Percentiles rank a stretch among this genome's conserved stretches.
Conservation (phyloP, 75 land plant species). For the Picea sitchensis region DNA sequence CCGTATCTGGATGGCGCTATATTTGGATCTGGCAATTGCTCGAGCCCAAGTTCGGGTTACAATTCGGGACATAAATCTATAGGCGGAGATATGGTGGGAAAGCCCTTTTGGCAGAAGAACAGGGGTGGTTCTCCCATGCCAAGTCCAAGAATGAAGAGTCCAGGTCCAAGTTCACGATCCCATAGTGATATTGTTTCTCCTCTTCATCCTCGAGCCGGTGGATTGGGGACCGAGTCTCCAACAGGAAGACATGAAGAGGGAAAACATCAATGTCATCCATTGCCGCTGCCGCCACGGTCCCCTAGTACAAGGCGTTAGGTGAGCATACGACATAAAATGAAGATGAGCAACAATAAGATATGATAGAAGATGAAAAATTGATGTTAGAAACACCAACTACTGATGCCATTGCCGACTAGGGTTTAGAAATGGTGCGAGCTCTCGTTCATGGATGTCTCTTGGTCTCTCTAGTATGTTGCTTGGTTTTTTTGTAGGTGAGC, state of each 20-base stretch:
- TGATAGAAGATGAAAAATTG: background rate
- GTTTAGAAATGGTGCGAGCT: too few species aligned
- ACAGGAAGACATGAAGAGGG: slow-evolving; percentile 45
- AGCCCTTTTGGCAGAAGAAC: background rate
- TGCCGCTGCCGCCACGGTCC: slow-evolving; percentile 12
- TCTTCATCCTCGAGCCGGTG: slow-evolving; percentile 39
- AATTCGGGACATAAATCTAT: too few species aligned
- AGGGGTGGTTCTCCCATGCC: slow-evolving; percentile 18
- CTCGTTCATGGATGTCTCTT: too few species aligned
- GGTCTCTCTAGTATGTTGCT: too few species aligned
- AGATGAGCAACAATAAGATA: background rate
- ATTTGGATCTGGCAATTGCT: too few species aligned
- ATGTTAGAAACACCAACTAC: too few species aligned
- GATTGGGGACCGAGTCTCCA: slow-evolving; percentile 39
- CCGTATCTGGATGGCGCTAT: background rate
- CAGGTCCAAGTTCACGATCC: slow-evolving; percentile 37
- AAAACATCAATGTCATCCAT: slow-evolving; percentile 31
- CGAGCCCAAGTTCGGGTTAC: too few species aligned
- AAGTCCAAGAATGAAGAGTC: slow-evolving; percentile 42
- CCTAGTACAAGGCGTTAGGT: too few species aligned
- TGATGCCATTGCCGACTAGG: too few species aligned
- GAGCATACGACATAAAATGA: too few species aligned
- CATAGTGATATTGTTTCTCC: slow-evolving; percentile 49
- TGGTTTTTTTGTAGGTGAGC: too few species aligned
- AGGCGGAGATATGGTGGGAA: too few species aligned